Base-by-base conservation (phyloP, 768 basidiomycete species). In the Termitomyces sp. region DNA sequence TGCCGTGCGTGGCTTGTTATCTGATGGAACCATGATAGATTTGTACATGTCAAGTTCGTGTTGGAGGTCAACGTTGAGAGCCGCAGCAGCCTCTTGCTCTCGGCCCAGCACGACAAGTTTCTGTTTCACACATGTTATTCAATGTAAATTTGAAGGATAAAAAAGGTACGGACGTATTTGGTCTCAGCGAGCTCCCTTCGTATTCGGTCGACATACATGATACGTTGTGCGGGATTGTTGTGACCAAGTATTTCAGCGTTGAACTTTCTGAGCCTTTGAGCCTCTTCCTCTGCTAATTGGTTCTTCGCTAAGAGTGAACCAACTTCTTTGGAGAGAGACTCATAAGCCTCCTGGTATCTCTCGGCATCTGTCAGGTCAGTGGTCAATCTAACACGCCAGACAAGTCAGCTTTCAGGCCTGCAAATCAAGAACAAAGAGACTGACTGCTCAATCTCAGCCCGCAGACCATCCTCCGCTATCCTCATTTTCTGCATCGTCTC, bases 201-300 rank as follows among this genome's bases (percentile, higher is more conserved):
- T 51, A 97, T 83, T 52, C 84, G 78, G 56, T 95, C 94, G 15
- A 97, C 84, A 61, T 96, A 95, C 67, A 84, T 75, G 62, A 97
- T 93, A 56, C 84, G 82, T 68, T 96, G 93, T 1, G 84, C 83
- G 9, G 90, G 88, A 64, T 95, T 94, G 34, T 80, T 77, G 65
- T 95, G 93, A 0, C 90, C 83, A 17, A 93, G 72, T 55, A 96
- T 88, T 66, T 93, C 84, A 0, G 90, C 88, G 59, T 95, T 95
- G 71, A 92, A 87, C 63, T 77, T 78, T 60, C 88, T 84, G 42
- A 96, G 77, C n/a, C 77, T 73, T 38, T 80, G 75, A 0, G 88
- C 83, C 66, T 96, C 94, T 41, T 84, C 84, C 63, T 93, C 87
- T 7, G 90, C 90, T 35, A 93, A 74, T 32, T 84, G 79, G 60